Base-by-base conservation (phyloP, 805 yeast species). In the Sugiyamaella chiloensis region DNA sequence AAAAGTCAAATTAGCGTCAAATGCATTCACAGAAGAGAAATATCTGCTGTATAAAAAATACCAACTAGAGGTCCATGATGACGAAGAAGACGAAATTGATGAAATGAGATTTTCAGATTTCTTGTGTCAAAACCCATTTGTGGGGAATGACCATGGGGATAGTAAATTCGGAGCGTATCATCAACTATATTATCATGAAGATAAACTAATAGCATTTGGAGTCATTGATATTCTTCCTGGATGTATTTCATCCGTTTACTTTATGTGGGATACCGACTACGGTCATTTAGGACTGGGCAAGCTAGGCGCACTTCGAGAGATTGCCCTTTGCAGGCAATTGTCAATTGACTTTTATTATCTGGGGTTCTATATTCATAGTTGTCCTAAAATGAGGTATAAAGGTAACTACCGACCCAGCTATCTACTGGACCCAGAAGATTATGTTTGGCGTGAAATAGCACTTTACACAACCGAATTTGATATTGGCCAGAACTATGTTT, bases 181-280 rank as follows among this genome's bases (percentile, higher is more conserved):
- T 63, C 95, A 87, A 59, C 76, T 87, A 60, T 89, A 87, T 60
- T 86, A 83, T 57, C 62, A 74, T 14, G 76, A 85, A 40, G 79
- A 65, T 3, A 71, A 74, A 52, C 68, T 89, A 17, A 77, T 86
- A 34, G 96, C 91, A 0, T 66, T 89, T 29, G 86, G 86, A 0
- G 87, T 89, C 0, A 60, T 85, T 24, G 97, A 89, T 63, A 67
- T 89, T 17, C 63, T 90, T 27, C 95, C 96, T 0, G 64, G 78
- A 21, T 39, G 58, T 19, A 63, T 90, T 0, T 87, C 96, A 0
- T 81, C 95, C 0, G 90, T 90, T 1, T 89, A 90, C 62, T 85
- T 90, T 61, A 79, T 89, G 9, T 87, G 93, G 86, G 90, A 88
- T 60, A 93, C 95, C 0, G 90, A 81, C 46, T 83, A 73, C 60